phyloP scores from a whole-genome alignment of 768 basidiomycete species.

The Lactarius indigo region DNA sequence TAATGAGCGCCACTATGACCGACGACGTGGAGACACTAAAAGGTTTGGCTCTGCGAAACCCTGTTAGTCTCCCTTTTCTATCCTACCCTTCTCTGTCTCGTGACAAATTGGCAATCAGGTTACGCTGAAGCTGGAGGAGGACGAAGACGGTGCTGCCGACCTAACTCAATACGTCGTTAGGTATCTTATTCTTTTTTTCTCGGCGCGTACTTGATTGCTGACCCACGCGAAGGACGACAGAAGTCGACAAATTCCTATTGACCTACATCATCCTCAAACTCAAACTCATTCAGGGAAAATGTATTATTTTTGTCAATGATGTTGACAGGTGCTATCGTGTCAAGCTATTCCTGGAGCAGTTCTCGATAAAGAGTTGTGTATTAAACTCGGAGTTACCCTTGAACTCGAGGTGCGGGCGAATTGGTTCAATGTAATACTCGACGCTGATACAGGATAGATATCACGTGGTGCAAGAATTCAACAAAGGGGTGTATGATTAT shows the following conservation, averaged over 20 bases:
- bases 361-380: constrained; percentile 93
- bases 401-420: constrained; percentile 69
- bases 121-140: constrained; percentile 84
- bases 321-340: constrained; percentile 92
- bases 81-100: neutral
- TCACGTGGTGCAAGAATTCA: constrained; percentile 97
- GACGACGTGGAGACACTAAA: constrained; percentile 92
- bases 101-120: constrained; percentile 44
- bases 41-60: constrained; percentile 80
- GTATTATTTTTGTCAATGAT: constrained; percentile 94
- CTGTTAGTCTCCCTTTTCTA: constrained; percentile 50
- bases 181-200: constrained; percentile 34
- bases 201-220: neutral
- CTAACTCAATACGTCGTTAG: constrained; percentile 84
- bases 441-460: constrained; percentile 49
- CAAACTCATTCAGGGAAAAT: constrained; percentile 93
- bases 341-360: constrained; percentile 98
- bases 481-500: constrained; percentile 97
- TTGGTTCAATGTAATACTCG: neutral
- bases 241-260: constrained; percentile 96
- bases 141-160: constrained; percentile 73
- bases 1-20: constrained; percentile 98
- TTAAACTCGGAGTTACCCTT: constrained; percentile 94
- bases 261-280: constrained; percentile 96
- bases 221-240: constrained; percentile 38